phyloP scores from a whole-genome alignment of 495 filamentous ascomycete species.

The Lepraria neglecta region DNA sequence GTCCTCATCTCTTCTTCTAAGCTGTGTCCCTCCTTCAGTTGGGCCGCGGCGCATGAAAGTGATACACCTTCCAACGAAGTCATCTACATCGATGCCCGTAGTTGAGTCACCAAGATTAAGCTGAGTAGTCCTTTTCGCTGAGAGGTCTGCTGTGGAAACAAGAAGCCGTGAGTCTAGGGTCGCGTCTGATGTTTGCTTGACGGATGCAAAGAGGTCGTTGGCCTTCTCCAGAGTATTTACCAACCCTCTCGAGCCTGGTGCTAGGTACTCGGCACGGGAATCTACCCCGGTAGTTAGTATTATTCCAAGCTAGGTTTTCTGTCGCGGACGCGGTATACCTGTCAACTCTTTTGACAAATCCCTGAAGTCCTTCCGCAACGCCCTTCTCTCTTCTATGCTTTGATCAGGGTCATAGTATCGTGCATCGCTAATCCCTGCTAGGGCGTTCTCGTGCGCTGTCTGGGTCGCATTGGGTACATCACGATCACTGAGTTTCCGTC shows the following conservation, averaged over 20 bases:
- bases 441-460: conserved; percentile 20
- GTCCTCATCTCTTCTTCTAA: conserved; percentile 22
- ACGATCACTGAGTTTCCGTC: conserved; percentile 39
- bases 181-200: conserved; percentile 91
- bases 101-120: conserved; percentile 61
- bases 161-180: conserved; percentile 81
- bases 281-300: conserved; percentile 38
- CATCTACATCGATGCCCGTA: conserved; percentile 79
- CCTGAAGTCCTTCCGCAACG: conserved; percentile 60
- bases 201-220: conserved; percentile 56
- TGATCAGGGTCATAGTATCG: conserved; percentile 85
- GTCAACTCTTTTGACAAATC: conserved; percentile 60
- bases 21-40: conserved; percentile 25
- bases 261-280: conserved; percentile 60
- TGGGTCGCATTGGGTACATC: conserved; percentile 26
- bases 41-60: conserved; percentile 70
- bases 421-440: conserved; percentile 36
- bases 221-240: conserved; percentile 55
- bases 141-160: conserved; percentile 69
- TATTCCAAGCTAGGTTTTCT: neutral
- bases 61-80: conserved; percentile 89
- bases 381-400: conserved; percentile 66
- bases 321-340: conserved; percentile 37
- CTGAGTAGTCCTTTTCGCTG: conserved; percentile 63
- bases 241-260: conserved; percentile 55